These are phyloP conservation scores for Hirsutella thompsonii DNA, from an alignment of 2,329 filamentous ascomycete species.

Conservation along the genomic window DNA sequence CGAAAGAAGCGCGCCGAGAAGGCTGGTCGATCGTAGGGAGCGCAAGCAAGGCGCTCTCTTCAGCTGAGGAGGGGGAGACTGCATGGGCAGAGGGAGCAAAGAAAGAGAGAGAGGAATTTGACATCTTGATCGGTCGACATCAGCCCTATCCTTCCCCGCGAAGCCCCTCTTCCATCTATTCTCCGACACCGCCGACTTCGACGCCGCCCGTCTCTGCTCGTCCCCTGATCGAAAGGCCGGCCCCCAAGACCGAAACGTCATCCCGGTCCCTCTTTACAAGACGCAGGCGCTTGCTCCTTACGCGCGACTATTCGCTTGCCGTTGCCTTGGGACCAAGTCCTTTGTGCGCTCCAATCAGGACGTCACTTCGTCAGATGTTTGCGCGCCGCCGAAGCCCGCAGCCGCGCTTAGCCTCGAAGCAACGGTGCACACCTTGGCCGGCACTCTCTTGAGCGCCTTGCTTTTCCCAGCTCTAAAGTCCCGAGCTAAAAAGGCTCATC, in stretches of 20 bases:
- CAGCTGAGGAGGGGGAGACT: too few species aligned
- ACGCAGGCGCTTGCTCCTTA: not conserved
- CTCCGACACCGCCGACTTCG: not conserved
- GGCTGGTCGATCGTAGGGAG: too few species aligned
- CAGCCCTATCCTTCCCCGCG: too few species aligned
- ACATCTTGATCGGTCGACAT: too few species aligned
- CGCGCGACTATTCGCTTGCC: not conserved
- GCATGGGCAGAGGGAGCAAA: too few species aligned
- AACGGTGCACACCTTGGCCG: not conserved
- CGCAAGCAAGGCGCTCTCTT: too few species aligned
- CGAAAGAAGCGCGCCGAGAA: too few species aligned
- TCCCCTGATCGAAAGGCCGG: not conserved
- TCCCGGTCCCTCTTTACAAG: not conserved
- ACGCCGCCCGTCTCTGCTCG: not conserved
- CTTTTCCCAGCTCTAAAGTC: slow-evolving; percentile 7
- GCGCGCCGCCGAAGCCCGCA: not conserved
- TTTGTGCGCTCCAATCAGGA: slow-evolving; percentile 1
- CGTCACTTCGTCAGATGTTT: not conserved
- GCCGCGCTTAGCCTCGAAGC: not conserved
- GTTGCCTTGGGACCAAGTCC: not conserved
- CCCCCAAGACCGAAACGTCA: not conserved
- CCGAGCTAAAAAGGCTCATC: slow-evolving; percentile 1
- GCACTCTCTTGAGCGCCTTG: not conserved
- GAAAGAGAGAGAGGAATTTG: too few species aligned
- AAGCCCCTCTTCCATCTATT: not conserved